phyloP scores from a whole-genome alignment of 2,329 filamentous ascomycete species.

The Penicillium sp. region DNA sequence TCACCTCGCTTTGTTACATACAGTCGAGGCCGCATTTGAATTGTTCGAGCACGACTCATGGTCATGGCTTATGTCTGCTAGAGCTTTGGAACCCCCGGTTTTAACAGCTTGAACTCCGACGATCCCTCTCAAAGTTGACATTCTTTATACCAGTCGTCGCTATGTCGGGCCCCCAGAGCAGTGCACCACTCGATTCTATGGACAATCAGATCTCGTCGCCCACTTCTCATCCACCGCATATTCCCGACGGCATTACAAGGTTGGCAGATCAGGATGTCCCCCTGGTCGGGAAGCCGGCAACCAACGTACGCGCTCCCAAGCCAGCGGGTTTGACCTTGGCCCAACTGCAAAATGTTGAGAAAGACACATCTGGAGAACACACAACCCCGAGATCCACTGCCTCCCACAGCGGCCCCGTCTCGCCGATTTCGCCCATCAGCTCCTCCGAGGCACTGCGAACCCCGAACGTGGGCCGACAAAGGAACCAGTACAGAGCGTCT shows the following conservation, averaged over 20 bases:
- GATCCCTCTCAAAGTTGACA: background rate
- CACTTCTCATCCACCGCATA: constrained; percentile 5
- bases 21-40: constrained; percentile 2
- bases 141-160: background rate
- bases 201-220: background rate
- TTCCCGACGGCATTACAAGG: background rate
- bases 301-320: constrained; percentile 19
- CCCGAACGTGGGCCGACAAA: constrained; percentile 22
- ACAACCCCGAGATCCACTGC: constrained; percentile 1
- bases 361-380: constrained; percentile 8
- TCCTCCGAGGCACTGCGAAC: constrained; percentile 30
- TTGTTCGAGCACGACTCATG: constrained; percentile 2
- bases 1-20: background rate
- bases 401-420: constrained; percentile 13
- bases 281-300: constrained; percentile 8
- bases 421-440: constrained; percentile 23
- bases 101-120: constrained; percentile 9
- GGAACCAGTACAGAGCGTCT: constrained; percentile 49
- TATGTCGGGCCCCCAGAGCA: constrained; percentile 15
- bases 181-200: background rate
- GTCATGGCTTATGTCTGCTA: constrained; percentile 22
- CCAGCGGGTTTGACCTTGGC: constrained; percentile 21
- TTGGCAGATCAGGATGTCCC: constrained; percentile 9
- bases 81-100: constrained; percentile 10
- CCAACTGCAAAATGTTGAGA: constrained; percentile 13